These are phyloP conservation scores for Carex kokanica DNA, from an alignment of 176 grass and related monocot species.

Conservation along the genomic window DNA sequence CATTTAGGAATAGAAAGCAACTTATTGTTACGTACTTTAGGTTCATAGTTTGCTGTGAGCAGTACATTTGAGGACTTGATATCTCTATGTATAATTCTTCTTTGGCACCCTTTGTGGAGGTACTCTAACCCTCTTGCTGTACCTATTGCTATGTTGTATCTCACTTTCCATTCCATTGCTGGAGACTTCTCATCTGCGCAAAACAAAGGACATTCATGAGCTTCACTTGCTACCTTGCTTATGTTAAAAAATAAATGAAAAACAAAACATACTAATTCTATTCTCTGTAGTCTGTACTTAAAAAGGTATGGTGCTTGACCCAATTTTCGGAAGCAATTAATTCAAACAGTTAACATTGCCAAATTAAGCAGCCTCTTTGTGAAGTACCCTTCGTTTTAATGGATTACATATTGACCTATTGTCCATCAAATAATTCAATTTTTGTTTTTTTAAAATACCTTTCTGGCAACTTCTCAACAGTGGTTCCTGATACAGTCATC, in stretches of 20 bases:
- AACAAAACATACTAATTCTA: background rate
- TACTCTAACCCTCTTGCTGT: slow-evolving; percentile 78
- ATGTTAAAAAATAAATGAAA: background rate
- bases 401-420: background rate
- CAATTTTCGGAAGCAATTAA: background rate
- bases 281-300: background rate
- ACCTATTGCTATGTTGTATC: slow-evolving; percentile 62
- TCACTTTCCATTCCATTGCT: slow-evolving; percentile 56
- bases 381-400: background rate
- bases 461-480: background rate
- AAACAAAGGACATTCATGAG: background rate
- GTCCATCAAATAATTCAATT: slow-evolving; percentile 1
- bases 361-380: background rate
- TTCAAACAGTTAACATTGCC: background rate
- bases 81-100: slow-evolving; percentile 90
- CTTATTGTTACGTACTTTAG: slow-evolving; percentile 42
- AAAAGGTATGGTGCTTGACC: background rate
- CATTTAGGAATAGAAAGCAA: background rate
- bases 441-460: background rate
- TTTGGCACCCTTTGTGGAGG: slow-evolving; percentile 81
- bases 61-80: slow-evolving; percentile 91
- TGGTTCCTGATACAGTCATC: background rate
- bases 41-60: slow-evolving; percentile 64
- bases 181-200: slow-evolving; percentile 39
- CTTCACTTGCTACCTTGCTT: background rate